Conservation (phyloP, 2,329 filamentous ascomycete genomes). For the Diaporthe eres region DNA sequence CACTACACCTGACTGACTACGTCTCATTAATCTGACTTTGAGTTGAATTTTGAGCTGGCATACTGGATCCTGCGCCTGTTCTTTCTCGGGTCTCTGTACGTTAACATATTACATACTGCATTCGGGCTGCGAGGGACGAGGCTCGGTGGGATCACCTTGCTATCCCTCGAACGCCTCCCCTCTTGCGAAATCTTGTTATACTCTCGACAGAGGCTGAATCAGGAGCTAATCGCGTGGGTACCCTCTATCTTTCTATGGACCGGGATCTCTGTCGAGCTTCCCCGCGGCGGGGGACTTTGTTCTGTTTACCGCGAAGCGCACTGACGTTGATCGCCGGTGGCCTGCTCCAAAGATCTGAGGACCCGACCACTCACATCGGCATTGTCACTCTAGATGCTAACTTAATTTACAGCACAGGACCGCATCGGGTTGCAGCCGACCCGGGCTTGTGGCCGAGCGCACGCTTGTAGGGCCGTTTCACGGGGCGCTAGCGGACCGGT, state of each 20-base stretch:
- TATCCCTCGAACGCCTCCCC: not conserved
- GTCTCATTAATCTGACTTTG: no score
- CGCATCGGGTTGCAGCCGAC: slow-evolving; percentile 2
- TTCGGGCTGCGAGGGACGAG: not conserved
- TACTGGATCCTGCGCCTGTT: not conserved
- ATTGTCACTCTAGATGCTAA: not conserved
- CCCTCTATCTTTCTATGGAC: not conserved
- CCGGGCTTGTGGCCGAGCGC: slow-evolving; percentile 8
- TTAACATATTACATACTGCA: not conserved
- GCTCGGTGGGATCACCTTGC: not conserved
- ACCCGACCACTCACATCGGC: not conserved
- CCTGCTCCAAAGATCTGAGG: not conserved
- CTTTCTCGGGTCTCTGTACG: not conserved
- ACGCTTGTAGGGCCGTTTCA: slow-evolving; percentile 2
- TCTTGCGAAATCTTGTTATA: not conserved
- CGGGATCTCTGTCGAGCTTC: not conserved
- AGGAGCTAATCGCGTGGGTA: not conserved
- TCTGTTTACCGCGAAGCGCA: not conserved
- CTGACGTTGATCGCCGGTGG: slow-evolving; percentile 16
- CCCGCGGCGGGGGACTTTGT: slow-evolving; percentile 20
- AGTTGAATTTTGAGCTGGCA: not conserved
- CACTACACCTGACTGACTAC: no score
- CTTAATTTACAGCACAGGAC: not conserved
- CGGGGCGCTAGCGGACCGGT: not conserved
- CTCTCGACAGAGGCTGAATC: not conserved